phyloP scores from a whole-genome alignment of 441 rosid genomes.

The Flueggea neowawraea region DNA sequence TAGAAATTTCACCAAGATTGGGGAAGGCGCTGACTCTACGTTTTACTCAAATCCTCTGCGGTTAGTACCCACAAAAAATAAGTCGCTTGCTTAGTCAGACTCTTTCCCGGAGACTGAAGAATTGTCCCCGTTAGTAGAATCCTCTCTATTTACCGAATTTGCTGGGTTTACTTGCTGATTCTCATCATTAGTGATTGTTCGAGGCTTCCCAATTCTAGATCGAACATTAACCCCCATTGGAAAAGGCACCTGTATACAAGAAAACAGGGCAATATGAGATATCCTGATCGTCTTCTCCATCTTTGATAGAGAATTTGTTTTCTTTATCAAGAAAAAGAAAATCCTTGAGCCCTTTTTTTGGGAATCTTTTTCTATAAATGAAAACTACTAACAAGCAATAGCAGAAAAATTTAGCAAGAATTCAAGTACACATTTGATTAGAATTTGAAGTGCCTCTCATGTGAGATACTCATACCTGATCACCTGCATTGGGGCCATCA shows the following conservation, averaged over 20 bases:
- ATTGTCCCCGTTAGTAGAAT: conserved; percentile 25
- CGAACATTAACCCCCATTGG: conserved; percentile 58
- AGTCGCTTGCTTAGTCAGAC: conserved; percentile 29
- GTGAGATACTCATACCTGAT: conserved; percentile 42
- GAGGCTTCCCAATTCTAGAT: conserved; percentile 45
- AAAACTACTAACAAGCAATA: not conserved
- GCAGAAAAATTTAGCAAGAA: not conserved
- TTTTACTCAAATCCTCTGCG: conserved; percentile 19
- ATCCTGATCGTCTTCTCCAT: no score
- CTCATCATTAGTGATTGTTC: conserved; percentile 26
- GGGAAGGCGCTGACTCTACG: conserved; percentile 14
- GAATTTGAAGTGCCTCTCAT: conserved; percentile 2
- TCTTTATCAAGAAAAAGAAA: not conserved
- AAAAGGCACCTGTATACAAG: conserved; percentile 49
- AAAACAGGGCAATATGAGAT: conserved; percentile 5
- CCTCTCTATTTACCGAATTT: conserved; percentile 29
- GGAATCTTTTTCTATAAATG: not conserved
- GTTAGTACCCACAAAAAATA: conserved; percentile 32
- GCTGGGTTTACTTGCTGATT: conserved; percentile 24
- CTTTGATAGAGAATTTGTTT: not conserved
- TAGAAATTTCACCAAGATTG: no score
- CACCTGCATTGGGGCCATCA: conserved; percentile 74
- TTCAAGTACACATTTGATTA: not conserved
- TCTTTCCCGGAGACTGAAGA: conserved; percentile 36
- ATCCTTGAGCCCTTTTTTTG: not conserved